phyloP scores from a whole-genome alignment of 495 filamentous ascomycete species.

The Penicillium fimorum region DNA sequence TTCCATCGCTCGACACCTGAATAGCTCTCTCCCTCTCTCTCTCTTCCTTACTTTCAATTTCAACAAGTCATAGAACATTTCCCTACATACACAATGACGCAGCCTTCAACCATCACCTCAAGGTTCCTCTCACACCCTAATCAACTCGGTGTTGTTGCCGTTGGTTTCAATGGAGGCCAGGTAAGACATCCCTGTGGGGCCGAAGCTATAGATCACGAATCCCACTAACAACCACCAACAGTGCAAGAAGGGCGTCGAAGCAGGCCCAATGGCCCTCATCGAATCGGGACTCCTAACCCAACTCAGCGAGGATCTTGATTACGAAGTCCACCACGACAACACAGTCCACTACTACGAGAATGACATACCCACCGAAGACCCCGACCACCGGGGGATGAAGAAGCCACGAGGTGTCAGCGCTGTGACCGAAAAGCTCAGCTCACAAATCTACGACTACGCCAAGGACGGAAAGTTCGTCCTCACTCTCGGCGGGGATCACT shows the following conservation, averaged over 20 bases:
- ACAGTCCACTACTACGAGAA: conserved; percentile 79
- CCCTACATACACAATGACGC: conserved; percentile 48
- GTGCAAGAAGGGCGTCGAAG: conserved; percentile 91
- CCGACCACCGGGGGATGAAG: conserved; percentile 86
- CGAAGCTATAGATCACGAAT: conserved; percentile 9
- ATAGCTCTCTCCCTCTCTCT: conserved; percentile 4
- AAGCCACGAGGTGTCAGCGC: conserved; percentile 83
- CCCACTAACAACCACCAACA: conserved; percentile 33
- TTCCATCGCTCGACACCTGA: conserved; percentile 1
- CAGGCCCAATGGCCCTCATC: conserved; percentile 87
- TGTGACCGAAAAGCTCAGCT: conserved; percentile 75
- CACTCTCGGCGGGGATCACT: conserved; percentile 94
- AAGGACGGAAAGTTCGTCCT: conserved; percentile 82
- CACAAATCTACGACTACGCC: conserved; percentile 86
- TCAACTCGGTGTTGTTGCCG: conserved; percentile 88
- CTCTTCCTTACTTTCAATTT: not conserved
- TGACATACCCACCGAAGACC: conserved; percentile 63
- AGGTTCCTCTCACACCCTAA: conserved; percentile 76
- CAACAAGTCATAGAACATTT: not conserved
- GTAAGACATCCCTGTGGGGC: conserved; percentile 47
- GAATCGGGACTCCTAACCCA: conserved; percentile 82
- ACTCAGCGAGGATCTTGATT: conserved; percentile 79
- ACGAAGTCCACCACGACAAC: conserved; percentile 81
- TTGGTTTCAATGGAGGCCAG: conserved; percentile 97
- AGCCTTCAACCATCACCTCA: conserved; percentile 70